Percentiles rank a stretch among this genome's conserved stretches.
These are phyloP conservation scores for Gossypium lobatum DNA, from an alignment of 441 rosid genomes.

Conservation along the genomic window DNA sequence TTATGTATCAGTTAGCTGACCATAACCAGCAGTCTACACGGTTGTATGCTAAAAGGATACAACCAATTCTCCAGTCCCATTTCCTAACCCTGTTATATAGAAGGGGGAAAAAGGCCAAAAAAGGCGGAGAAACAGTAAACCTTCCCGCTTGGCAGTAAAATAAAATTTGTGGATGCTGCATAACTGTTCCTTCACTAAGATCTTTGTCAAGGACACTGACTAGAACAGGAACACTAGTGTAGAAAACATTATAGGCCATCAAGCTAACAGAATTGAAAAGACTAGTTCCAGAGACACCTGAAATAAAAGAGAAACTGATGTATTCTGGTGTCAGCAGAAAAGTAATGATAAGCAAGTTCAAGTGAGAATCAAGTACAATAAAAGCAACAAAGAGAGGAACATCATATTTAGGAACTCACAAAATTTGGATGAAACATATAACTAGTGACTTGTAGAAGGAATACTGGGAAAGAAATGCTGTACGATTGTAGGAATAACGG, in stretches of 20 bases:
- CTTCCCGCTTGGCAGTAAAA: constrained; percentile 99
- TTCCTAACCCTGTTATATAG: not conserved
- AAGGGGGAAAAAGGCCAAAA: not conserved
- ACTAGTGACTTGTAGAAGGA: constrained; percentile 92
- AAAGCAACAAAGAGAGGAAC: not conserved
- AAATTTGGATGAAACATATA: constrained; percentile 96
- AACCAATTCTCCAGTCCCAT: constrained; percentile 9
- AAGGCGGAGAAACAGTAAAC: constrained; percentile 27
- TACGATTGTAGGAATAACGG: constrained; percentile 94
- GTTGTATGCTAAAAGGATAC: constrained; percentile 2
- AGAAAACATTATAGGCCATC: constrained; percentile 98
- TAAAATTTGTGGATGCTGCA: constrained; percentile 98
- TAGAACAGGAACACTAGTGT: constrained; percentile 92
- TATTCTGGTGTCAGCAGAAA: constrained; percentile 42
- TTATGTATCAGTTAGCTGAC: constrained; percentile 14
- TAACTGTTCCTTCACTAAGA: constrained; percentile 84
- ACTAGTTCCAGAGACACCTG: constrained; percentile 99
- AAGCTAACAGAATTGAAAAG: constrained; percentile 97
- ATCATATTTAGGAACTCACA: constrained; percentile 51
- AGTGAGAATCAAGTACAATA: constrained; percentile 6
- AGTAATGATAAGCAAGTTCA: constrained; percentile 8
- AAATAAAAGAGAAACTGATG: constrained; percentile 91
- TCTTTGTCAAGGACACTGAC: constrained; percentile 96
- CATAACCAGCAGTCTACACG: not conserved
- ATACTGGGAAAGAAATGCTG: constrained; percentile 94